A percentile compares a stretch with the other conserved stretches of the same genome.
These are phyloP conservation scores for Stachybotrys chlorohalonatus DNA, from an alignment of 2,329 filamentous ascomycete genomes.

Conservation along the genomic window DNA sequence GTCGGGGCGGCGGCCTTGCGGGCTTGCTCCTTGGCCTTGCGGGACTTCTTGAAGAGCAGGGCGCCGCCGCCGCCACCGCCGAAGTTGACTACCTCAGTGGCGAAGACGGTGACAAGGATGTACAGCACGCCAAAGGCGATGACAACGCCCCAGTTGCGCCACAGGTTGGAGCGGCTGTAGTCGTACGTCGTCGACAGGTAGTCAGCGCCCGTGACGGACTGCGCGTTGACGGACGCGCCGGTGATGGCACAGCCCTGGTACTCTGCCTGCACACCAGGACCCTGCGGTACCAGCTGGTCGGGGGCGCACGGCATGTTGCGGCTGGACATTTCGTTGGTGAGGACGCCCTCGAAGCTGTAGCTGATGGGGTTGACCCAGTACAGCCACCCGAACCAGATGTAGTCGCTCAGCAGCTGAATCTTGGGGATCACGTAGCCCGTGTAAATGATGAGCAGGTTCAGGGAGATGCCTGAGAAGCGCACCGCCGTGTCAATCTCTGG, in stretches of 20 bases:
- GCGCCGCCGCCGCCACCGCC: constrained; percentile 55
- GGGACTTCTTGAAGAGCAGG: constrained; percentile 62
- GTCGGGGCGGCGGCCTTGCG: constrained; percentile 20
- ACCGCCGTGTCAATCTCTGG: constrained; percentile 55
- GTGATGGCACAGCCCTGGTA: constrained; percentile 47
- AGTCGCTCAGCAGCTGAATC: constrained; percentile 37
- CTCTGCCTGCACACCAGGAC: constrained; percentile 25
- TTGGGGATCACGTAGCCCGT: constrained; percentile 55
- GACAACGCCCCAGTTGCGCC: constrained; percentile 67
- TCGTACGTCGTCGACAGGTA: constrained; percentile 44
- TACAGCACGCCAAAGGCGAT: constrained; percentile 67
- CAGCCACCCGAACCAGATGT: constrained; percentile 67
- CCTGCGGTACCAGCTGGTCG: constrained; percentile 35
- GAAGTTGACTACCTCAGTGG: constrained; percentile 58
- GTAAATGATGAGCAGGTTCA: constrained; percentile 56
- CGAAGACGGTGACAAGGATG: constrained; percentile 59
- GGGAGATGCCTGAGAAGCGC: constrained; percentile 42
- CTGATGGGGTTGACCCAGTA: constrained; percentile 54
- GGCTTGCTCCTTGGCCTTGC: constrained; percentile 41
- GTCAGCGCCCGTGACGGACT: constrained; percentile 38
- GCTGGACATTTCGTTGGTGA: constrained; percentile 45
- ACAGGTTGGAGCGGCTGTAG: constrained; percentile 47
- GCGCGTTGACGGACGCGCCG: constrained; percentile 39
- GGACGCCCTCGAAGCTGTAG: constrained; percentile 55
- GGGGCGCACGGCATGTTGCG: constrained; percentile 40